phyloP scores from a whole-genome alignment of 257 asterid genomes.

The Solanum rostratum region DNA sequence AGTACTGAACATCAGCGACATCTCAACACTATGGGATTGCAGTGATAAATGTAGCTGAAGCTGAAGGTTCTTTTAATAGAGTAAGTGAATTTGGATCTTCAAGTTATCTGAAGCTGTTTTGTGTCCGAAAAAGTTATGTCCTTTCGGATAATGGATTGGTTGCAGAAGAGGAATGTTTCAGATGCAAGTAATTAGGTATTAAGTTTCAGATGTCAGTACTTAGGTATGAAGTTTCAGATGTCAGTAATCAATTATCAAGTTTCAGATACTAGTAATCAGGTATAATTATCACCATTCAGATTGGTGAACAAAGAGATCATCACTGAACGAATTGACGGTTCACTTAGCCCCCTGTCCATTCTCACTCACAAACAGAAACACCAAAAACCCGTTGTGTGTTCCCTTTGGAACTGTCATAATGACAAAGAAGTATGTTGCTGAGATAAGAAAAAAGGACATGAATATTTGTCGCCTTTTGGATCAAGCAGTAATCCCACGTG shows the following conservation, averaged over 20 bases:
- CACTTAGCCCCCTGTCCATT: not conserved
- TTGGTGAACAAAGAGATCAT: not conserved
- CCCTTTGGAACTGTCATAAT: not conserved
- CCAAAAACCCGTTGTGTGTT: not conserved
- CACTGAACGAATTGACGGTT: not conserved
- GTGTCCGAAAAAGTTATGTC: slow-evolving; percentile 36
- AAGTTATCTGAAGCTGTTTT: slow-evolving; percentile 38
- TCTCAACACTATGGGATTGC: slow-evolving; percentile 57
- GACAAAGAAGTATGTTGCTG: not conserved
- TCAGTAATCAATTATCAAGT: no score
- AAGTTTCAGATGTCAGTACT: no score
- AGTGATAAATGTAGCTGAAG: slow-evolving; percentile 27
- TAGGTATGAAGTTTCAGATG: no score
- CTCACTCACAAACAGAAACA: not conserved
- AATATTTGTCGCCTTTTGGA: not conserved
- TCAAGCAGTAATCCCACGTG: not conserved
- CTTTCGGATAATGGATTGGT: slow-evolving; percentile 61
- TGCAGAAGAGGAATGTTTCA: not conserved
- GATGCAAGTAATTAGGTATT: no score
- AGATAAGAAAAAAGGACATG: not conserved
- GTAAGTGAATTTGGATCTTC: slow-evolving; percentile 59
- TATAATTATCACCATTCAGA: not conserved
- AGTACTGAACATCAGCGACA: no score
- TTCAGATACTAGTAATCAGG: no score
- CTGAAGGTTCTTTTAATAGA: slow-evolving; percentile 50